Evolutionary conservation across 306 rosid genomes (phyloP).

Genomic region (Phaseolus lunatus): DNA sequence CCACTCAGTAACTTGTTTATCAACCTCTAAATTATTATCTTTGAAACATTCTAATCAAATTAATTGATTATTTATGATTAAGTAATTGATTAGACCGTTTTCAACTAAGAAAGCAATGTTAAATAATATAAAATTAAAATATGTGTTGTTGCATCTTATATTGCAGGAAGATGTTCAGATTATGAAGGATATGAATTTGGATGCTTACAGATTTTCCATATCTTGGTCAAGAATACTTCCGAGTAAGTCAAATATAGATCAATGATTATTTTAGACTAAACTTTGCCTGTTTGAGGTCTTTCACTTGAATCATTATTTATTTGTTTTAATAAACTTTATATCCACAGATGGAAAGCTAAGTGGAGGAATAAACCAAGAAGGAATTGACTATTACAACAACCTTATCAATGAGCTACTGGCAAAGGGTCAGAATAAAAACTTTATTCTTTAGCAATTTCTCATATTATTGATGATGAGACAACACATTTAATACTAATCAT

Average conservation of each 20-base stretch:
- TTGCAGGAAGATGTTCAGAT: slow-evolving; percentile 67
- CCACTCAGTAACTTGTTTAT: no score
- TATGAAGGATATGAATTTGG: slow-evolving; percentile 62
- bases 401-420: slow-evolving; percentile 60
- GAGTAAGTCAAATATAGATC: slow-evolving; percentile 46
- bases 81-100: neutral
- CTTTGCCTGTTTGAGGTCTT: neutral
- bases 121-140: neutral
- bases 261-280: neutral
- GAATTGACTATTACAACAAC: slow-evolving; percentile 62
- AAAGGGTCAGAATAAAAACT: slow-evolving; percentile 47
- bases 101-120: neutral
- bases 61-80: neutral
- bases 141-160: neutral
- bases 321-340: neutral
- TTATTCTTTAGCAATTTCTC: neutral
- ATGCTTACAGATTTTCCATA: slow-evolving; percentile 73
- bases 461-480: neutral
- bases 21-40: no score
- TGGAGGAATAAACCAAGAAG: slow-evolving; percentile 65
- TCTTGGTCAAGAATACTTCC: slow-evolving; percentile 77
- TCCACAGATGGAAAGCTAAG: slow-evolving; percentile 56
- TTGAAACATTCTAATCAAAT: neutral
- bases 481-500: neutral
- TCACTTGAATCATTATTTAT: neutral